Percentiles rank a stretch among this genome's conserved stretches.
Evolutionary conservation across 495 filamentous ascomycete species (phyloP).

Genomic region (Penicillium roqueforti): DNA sequence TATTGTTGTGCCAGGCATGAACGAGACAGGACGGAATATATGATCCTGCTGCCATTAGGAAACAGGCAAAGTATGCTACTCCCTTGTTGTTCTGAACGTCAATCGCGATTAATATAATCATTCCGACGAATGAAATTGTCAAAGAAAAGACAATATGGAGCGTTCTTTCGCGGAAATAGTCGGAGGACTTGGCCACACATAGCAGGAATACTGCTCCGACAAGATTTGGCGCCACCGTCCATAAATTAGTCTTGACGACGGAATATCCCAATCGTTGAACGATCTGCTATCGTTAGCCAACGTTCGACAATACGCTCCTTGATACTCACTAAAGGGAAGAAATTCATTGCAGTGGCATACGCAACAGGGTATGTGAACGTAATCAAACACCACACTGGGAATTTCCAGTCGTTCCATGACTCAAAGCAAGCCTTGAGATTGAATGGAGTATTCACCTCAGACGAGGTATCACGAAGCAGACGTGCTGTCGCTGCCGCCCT

Average conservation of each 20-base stretch:
- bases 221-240: conserved; percentile 65
- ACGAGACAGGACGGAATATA: conserved; percentile 41
- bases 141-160: conserved; percentile 65
- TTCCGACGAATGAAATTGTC: conserved; percentile 61
- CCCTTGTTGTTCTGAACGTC: conserved; percentile 52
- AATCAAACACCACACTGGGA: conserved; percentile 33
- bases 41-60: conserved; percentile 65
- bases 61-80: conserved; percentile 68
- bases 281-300: conserved; percentile 32
- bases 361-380: conserved; percentile 34
- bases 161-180: conserved; percentile 57
- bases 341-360: conserved; percentile 34
- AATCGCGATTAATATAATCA: conserved; percentile 62
- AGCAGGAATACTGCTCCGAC: conserved; percentile 61
- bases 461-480: conserved; percentile 28
- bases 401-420: conserved; percentile 34
- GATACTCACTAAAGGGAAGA: conserved; percentile 30
- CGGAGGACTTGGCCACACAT: conserved; percentile 58
- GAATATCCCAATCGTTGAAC: conserved; percentile 55
- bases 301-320: too few relatives aligned
- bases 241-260: conserved; percentile 63
- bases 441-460: conserved; percentile 25
- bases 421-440: conserved; percentile 27
- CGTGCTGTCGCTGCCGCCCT: conserved; percentile 29
- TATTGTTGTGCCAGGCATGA: conserved; percentile 66